A percentile compares a stretch with the other conserved stretches of the same genome.
Conservation (phyloP, 495 filamentous ascomycete genomes). For the Hypomontagnella submonticulosa region DNA sequence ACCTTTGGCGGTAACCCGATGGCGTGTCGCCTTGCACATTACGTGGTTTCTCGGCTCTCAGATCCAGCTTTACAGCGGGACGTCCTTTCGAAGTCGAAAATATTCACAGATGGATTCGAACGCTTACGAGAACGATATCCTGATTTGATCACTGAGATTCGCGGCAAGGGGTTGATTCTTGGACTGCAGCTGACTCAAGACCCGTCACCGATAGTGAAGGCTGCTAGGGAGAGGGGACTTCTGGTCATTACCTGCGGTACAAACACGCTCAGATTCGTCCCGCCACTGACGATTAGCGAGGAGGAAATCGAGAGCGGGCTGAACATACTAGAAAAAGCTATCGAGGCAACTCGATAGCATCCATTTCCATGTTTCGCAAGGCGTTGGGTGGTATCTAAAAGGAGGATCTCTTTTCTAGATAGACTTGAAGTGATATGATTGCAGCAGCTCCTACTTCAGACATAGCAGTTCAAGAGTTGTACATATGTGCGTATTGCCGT, state of each 20-base stretch:
- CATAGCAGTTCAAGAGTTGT: no score
- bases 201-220: constrained; percentile 77
- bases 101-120: constrained; percentile 74
- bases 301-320: constrained; percentile 81
- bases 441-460: background rate
- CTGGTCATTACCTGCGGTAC: constrained; percentile 91
- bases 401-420: constrained; percentile 8
- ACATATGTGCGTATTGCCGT: no score
- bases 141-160: constrained; percentile 75
- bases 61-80: constrained; percentile 69
- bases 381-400: constrained; percentile 30
- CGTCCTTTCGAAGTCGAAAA: constrained; percentile 71
- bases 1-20: constrained; percentile 97
- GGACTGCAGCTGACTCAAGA: constrained; percentile 82
- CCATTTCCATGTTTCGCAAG: constrained; percentile 17
- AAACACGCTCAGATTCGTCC: constrained; percentile 89
- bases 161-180: constrained; percentile 85
- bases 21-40: constrained; percentile 82
- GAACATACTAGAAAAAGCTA: constrained; percentile 78
- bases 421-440: constrained; percentile 10
- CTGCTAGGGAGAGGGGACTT: constrained; percentile 87
- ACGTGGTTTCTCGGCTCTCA: constrained; percentile 80
- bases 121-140: constrained; percentile 74
- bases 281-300: constrained; percentile 79
- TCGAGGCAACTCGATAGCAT: constrained; percentile 56